Percentiles rank a stretch among this genome's conserved stretches.
phyloP scores from a whole-genome alignment of 306 rosid genomes.

The Trifolium repens region DNA sequence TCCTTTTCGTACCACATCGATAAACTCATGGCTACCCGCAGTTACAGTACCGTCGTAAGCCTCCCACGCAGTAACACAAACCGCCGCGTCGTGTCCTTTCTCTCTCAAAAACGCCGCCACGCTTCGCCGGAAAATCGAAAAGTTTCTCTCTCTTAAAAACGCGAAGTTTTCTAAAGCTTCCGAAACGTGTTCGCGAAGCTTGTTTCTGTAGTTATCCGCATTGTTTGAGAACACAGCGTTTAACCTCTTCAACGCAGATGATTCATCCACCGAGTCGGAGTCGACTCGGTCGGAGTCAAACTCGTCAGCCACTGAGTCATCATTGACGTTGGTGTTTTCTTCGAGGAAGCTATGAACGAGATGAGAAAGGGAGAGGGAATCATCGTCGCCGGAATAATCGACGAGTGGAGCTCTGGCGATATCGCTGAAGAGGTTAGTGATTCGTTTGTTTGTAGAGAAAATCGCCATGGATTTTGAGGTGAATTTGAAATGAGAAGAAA shows the following conservation, averaged over 20 bases:
- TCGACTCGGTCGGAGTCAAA: slow-evolving; percentile 52
- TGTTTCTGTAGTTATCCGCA: slow-evolving; percentile 45
- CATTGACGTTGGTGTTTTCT: neutral
- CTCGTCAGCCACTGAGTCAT: slow-evolving; percentile 5
- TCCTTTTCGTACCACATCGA: slow-evolving; percentile 53
- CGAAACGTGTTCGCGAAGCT: slow-evolving; percentile 48
- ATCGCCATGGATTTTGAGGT: slow-evolving; percentile 41
- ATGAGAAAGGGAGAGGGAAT: slow-evolving; percentile 57
- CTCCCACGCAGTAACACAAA: slow-evolving; percentile 61
- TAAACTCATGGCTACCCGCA: slow-evolving; percentile 62
- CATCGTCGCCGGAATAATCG: neutral
- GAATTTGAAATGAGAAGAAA: neutral
- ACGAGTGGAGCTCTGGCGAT: slow-evolving; percentile 56
- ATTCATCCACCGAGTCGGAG: slow-evolving; percentile 41
- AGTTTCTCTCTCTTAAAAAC: slow-evolving; percentile 26
- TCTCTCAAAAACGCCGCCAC: slow-evolving; percentile 60
- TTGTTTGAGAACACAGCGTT: neutral
- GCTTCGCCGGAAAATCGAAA: slow-evolving; percentile 30
- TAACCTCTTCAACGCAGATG: neutral
- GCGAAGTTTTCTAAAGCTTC: slow-evolving; percentile 47
- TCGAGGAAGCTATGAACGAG: slow-evolving; percentile 67
- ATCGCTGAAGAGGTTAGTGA: slow-evolving; percentile 58
- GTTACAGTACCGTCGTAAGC: slow-evolving; percentile 38
- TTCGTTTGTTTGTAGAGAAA: slow-evolving; percentile 46
- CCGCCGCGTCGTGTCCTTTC: slow-evolving; percentile 66